phyloP scores from a whole-genome alignment of 768 basidiomycete genomes.

The Boletus huronensis region DNA sequence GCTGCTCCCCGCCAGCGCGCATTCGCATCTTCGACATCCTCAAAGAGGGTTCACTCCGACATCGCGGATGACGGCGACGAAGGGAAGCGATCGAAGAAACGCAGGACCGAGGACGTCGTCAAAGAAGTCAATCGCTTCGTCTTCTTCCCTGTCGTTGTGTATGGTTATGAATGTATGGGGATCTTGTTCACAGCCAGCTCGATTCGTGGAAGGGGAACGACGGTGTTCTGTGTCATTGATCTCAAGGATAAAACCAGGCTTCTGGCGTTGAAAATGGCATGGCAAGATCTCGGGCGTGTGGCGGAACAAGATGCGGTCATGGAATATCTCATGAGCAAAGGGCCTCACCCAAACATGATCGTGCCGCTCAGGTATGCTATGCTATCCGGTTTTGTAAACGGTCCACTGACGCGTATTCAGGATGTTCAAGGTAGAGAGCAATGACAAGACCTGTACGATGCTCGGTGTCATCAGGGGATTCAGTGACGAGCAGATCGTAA shows the following conservation, averaged over 20 bases:
- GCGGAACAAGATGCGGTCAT: not conserved
- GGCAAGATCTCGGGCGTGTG: slow-evolving; percentile 3
- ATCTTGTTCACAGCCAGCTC: slow-evolving; percentile 11
- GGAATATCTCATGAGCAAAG: not conserved
- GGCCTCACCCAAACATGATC: too few species aligned
- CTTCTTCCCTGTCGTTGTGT: not conserved
- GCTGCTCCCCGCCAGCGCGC: not conserved
- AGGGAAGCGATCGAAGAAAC: not conserved
- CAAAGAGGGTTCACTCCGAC: not conserved
- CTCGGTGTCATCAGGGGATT: too few species aligned
- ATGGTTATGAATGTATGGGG: not conserved
- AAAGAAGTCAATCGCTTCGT: not conserved
- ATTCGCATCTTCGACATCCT: not conserved
- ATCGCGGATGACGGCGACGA: not conserved
- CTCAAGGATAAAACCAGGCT: not conserved
- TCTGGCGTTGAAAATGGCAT: slow-evolving; percentile 1
- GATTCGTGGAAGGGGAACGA: slow-evolving; percentile 10
- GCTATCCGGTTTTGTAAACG: too few species aligned
- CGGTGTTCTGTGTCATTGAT: not conserved
- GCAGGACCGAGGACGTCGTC: not conserved
- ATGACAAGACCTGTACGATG: too few species aligned
- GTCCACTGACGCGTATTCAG: too few species aligned
- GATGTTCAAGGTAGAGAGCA: too few species aligned
- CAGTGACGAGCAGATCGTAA: too few species aligned
- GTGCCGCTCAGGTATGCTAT: too few species aligned